A percentile compares a stretch with the other conserved stretches of the same genome.
Conservation (phyloP, 2,329 filamentous ascomycete species). For the Botrytis aclada region DNA sequence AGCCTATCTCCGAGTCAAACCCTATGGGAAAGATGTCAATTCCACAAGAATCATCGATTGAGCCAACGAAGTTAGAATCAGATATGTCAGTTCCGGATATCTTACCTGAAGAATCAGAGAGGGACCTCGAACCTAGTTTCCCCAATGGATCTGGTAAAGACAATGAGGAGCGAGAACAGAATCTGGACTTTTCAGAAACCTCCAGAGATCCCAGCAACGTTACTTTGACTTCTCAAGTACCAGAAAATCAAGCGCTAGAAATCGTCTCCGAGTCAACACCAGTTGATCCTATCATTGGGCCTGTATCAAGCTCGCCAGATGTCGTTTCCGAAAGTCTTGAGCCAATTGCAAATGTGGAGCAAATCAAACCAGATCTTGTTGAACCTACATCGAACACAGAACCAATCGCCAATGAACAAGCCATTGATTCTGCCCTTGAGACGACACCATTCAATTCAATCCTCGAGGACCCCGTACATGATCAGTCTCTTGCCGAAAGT, state of each 20-base stretch:
- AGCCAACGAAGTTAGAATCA: background rate
- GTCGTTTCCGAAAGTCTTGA: background rate
- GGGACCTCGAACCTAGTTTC: background rate
- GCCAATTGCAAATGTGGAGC: background rate
- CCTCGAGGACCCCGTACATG: background rate
- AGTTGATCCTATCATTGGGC: too few species aligned
- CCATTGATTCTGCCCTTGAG: background rate
- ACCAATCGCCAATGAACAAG: background rate
- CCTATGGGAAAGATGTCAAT: background rate
- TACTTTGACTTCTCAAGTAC: background rate
- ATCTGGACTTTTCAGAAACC: background rate
- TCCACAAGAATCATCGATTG: background rate
- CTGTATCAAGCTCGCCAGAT: background rate
- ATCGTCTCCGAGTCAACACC: background rate
- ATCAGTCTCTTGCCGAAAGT: background rate
- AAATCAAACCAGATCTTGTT: background rate
- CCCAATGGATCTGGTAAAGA: background rate
- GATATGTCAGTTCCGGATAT: background rate
- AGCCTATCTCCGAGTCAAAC: background rate
- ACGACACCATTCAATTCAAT: background rate
- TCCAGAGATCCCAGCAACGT: background rate
- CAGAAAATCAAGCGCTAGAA: background rate
- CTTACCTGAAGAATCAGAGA: background rate
- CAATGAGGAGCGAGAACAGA: background rate
- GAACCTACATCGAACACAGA: background rate